A percentile compares a stretch with the other conserved stretches of the same genome.
These are phyloP conservation scores for Xylaria acuta DNA, from an alignment of 495 filamentous ascomycete genomes.

Conservation along the genomic window DNA sequence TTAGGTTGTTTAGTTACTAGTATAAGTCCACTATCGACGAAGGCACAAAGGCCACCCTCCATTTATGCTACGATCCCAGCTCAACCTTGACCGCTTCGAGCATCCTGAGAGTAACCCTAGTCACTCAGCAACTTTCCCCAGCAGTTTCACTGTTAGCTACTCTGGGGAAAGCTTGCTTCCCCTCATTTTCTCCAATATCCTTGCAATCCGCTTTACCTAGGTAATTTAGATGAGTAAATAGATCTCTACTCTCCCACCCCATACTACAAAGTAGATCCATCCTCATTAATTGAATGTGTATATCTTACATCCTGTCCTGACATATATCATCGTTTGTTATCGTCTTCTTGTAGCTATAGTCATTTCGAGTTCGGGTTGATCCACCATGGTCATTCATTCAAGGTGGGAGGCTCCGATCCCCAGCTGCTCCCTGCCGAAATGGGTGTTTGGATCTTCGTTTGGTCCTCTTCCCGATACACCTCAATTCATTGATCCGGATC, in stretches of 20 bases:
- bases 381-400: constrained; percentile 48
- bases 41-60: not conserved
- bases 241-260: not conserved
- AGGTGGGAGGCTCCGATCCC: constrained; percentile 50
- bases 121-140: constrained; percentile 3
- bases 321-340: not conserved
- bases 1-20: not conserved
- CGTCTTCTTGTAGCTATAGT: not conserved
- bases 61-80: constrained; percentile 1
- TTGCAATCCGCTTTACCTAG: not conserved
- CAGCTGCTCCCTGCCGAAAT: constrained; percentile 44
- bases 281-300: not conserved
- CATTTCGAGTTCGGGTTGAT: not conserved
- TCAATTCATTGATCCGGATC: constrained; percentile 63
- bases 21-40: not conserved
- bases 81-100: constrained; percentile 13
- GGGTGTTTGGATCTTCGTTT: constrained; percentile 44
- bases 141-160: not conserved
- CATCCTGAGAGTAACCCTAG: not conserved
- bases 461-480: constrained; percentile 43
- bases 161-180: constrained; percentile 14
- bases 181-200: constrained; percentile 19
- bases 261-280: not conserved
- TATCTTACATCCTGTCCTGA: not conserved
- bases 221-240: not conserved